Conservation (phyloP, 164 flowering plant genomes). For the Macadamia integrifolia region DNA sequence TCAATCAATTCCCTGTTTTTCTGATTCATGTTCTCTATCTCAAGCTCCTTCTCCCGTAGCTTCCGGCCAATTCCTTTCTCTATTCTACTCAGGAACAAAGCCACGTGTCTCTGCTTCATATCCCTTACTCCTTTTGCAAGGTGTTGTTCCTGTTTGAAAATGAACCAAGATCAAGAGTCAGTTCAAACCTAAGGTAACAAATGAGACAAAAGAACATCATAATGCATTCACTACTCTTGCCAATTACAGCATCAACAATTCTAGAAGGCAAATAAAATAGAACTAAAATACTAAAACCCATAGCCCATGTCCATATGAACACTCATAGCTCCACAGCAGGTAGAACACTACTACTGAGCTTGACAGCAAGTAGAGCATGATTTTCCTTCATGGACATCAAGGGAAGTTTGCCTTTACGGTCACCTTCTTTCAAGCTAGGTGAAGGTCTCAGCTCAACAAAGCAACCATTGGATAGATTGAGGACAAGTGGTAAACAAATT, state of each 20-base stretch:
- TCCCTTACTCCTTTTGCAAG: constrained; percentile 61
- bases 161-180: neutral
- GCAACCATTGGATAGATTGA: no score
- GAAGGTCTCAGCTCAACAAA: neutral
- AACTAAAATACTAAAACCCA: neutral
- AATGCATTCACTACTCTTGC: no score
- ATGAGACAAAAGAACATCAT: no score
- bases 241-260: no score
- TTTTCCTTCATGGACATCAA: no score
- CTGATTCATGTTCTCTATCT: constrained; percentile 57
- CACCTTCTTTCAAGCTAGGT: neutral
- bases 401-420: no score
- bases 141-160: constrained; percentile 55
- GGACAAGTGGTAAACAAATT: no score
- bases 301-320: no score
- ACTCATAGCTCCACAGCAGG: no score
- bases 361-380: no score
- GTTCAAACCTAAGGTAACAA: neutral
- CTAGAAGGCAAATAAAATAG: neutral
- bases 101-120: constrained; percentile 61
- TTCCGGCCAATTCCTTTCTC: constrained; percentile 56
- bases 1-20: constrained; percentile 74
- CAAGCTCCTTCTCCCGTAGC: constrained; percentile 58
- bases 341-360: no score
- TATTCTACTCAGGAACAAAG: constrained; percentile 46